phyloP scores from a whole-genome alignment of 2,329 filamentous ascomycete genomes.

The Trichoderma simmonsii region DNA sequence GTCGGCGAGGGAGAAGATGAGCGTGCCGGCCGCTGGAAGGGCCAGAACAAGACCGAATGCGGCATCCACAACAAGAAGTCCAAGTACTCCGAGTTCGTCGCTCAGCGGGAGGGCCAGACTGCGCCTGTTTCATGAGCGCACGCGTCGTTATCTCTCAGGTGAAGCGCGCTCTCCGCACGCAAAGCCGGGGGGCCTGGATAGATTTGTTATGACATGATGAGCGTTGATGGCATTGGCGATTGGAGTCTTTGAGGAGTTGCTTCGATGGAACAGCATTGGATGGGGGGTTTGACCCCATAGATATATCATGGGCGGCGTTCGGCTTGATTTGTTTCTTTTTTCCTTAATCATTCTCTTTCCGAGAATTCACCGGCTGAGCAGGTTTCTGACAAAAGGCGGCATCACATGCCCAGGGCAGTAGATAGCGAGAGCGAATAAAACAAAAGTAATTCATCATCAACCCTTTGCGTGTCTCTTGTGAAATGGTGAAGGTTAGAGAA shows the following conservation, averaged over 20 bases:
- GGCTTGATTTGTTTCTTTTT: background rate
- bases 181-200: background rate
- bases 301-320: conserved; percentile 17
- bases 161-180: background rate
- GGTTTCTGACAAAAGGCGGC: background rate
- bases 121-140: conserved; percentile 27
- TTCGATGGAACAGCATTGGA: background rate
- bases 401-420: background rate
- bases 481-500: background rate
- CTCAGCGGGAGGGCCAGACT: conserved; percentile 60
- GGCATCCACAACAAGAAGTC: conserved; percentile 98
- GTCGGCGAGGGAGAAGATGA: conserved; percentile 92
- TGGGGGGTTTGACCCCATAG: conserved; percentile 1
- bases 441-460: background rate
- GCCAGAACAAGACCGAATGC: conserved; percentile 92
- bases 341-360: background rate
- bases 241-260: conserved; percentile 12
- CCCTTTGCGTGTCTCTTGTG: background rate
- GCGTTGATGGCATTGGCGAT: conserved; percentile 10
- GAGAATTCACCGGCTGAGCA: conserved; percentile 3
- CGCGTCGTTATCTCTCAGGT: background rate
- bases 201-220: conserved; percentile 11
- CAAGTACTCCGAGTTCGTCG: conserved; percentile 81
- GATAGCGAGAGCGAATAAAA: background rate
- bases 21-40: conserved; percentile 95